These are phyloP conservation scores for Trichoderma atrobrunneum DNA, from an alignment of 2,329 filamentous ascomycete genomes.

Conservation along the genomic window DNA sequence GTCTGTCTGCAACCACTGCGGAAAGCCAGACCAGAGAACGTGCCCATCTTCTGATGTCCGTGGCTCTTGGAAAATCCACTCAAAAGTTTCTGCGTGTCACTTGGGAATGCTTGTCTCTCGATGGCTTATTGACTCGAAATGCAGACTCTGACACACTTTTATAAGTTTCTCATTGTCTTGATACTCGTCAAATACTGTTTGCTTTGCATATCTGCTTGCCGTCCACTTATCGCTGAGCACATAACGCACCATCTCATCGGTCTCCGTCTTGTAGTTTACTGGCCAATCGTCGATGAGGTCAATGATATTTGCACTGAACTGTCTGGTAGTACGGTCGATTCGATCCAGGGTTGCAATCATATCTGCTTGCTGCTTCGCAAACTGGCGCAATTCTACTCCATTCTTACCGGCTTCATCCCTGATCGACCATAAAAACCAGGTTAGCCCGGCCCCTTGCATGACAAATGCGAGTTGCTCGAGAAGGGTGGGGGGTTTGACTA, in stretches of 20 bases:
- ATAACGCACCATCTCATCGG: neutral
- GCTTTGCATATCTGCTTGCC: neutral
- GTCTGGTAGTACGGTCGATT: neutral
- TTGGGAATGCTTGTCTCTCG: neutral
- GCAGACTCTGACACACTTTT: neutral
- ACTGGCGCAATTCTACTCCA: neutral
- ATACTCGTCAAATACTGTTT: neutral
- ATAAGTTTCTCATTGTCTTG: fast-evolving
- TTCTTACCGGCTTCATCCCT: neutral
- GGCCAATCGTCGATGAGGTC: neutral
- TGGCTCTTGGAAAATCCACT: neutral
- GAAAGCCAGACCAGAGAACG: neutral
- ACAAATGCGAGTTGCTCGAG: neutral
- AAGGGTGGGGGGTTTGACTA: neutral
- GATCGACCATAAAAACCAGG: neutral
- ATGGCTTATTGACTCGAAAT: neutral
- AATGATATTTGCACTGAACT: neutral
- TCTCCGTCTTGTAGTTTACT: fast-evolving
- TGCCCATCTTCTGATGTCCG: neutral
- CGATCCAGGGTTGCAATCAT: neutral
- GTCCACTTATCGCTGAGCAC: neutral
- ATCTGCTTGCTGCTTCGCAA: neutral
- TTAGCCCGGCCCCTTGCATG: neutral
- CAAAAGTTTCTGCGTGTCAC: fast-evolving
- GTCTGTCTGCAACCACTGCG: neutral